Base-by-base conservation (phyloP, 2,329 filamentous ascomycete species). In the Aspergillus versicolor region DNA sequence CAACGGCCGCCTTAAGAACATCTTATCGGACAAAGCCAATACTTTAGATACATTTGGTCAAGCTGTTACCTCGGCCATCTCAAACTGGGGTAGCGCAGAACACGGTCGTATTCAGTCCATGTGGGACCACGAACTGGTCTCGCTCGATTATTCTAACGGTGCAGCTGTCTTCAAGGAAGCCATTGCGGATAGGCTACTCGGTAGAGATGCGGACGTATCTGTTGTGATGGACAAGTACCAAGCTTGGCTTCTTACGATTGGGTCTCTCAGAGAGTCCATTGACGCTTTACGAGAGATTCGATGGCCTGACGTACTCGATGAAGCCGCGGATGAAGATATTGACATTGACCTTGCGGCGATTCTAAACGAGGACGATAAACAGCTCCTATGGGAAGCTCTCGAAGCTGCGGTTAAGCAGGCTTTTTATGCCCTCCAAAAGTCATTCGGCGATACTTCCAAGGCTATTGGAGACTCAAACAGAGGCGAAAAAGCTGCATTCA, bases 201-300 rank as follows among this genome's bases (percentile, higher is more conserved):
- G 93, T 5, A 84, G 87, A 49, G 88, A 88, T 67, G 81, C 87
- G 56, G 79, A 84, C 11, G 83, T 93, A 0, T 84, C 84, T 37
- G 78, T 77, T 52, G 84, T 88, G 0, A 78, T 87, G 1, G 77
- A 82, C 12, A 79, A 82, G 45, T 94, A 94, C 67, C 81, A 85
- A 57, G 81, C 81, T 1, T 97, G 92, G 92, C 83, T 86, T 45
- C 79, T 80, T n/a, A 83, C 88, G 5, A 84, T 95, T n/a, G 83
- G 88, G 58, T 84, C 58, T 32, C 64, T 70, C 7, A 65, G 61
- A 22, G 62, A 65, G 13, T 65, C 66, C 40, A 71, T 75, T 30
- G 66, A 74, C 12, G 73, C 69, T 3, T 60, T 76, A n/a, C 68
- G 70, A 48, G 65, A 65, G 22, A 63, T 67, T 13, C 72, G 67